Evolutionary conservation across 2,329 filamentous ascomycete genomes (phyloP), one percentile per base, ranked within the genome.

Genomic region (Cyphellophora europaea): DNA sequence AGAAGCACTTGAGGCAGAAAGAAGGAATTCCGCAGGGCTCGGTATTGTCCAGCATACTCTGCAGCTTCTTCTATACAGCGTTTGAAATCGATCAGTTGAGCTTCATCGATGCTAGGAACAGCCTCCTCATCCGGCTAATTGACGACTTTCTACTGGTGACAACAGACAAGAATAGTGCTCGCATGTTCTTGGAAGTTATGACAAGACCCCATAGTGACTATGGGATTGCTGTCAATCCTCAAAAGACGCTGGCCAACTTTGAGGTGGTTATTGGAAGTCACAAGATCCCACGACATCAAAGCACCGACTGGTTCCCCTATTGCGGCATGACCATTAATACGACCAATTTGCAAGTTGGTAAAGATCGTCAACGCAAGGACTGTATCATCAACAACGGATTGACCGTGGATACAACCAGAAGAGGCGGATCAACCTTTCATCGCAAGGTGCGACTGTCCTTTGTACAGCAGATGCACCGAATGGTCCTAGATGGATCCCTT

Each of bases 101-200:
- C 0, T 96, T 95, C 52, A 59, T 91, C 2, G 49, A 66, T 11
- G 51, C 60, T 0, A 53, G 60, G 4, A 48, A 52, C 11, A 79
- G 73, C 32, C 58, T 95, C 3, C 65, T 98, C 5, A 58, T 96
- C 34, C 73, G 91, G 11, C 69, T 95, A 6, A 84, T 93, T 27
- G 91, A 98, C 49, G 91, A 98, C 51, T 98, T 96, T 49, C 66
- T 96, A 4, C 73, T 98, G 30, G 79, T 98, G 50, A 94, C 83
- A 0, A 77, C 78, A 0, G 70, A 84, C 32, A 64, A 61, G 35
- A 46, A 56, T 5, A 76, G 88, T 49, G 89, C 86, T 0, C 66
- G 67, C 38, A 65, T 61, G 1, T 96, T 98, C 53, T 67, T 94
- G 13, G 63, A 77, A 38, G 69, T 73, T 11, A 94, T 98, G 88